phyloP scores from a whole-genome alignment of 2,329 filamentous ascomycete genomes.

The Cladosporium colombiae region DNA sequence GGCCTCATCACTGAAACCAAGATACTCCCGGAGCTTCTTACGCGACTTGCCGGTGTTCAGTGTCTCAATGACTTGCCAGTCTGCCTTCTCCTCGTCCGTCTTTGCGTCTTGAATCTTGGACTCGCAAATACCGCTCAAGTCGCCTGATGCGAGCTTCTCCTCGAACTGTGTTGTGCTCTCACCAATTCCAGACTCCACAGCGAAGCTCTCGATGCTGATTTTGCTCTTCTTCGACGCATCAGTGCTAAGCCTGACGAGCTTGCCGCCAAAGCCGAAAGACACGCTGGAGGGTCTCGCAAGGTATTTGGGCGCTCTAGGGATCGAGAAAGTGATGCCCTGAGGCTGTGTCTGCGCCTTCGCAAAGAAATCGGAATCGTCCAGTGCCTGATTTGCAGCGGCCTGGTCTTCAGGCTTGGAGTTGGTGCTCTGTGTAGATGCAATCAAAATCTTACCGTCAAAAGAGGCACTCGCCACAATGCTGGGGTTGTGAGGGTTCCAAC shows the following conservation, averaged over 20 bases:
- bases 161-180: slow-evolving; percentile 85
- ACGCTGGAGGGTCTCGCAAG: slow-evolving; percentile 80
- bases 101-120: slow-evolving; percentile 72
- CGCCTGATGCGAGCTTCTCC: slow-evolving; percentile 72
- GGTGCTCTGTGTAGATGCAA: slow-evolving; percentile 93
- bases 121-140: slow-evolving; percentile 78
- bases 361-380: slow-evolving; percentile 96
- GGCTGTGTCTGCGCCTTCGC: slow-evolving; percentile 88
- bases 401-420: slow-evolving; percentile 71
- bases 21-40: slow-evolving; percentile 80
- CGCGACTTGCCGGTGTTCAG: slow-evolving; percentile 83
- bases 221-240: slow-evolving; percentile 68
- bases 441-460: slow-evolving; percentile 92
- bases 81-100: slow-evolving; percentile 88
- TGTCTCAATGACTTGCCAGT: slow-evolving; percentile 93
- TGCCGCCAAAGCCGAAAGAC: slow-evolving; percentile 94
- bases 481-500: slow-evolving; percentile 91
- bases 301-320: slow-evolving; percentile 87
- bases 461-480: slow-evolving; percentile 91
- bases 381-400: slow-evolving; percentile 60
- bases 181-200: slow-evolving; percentile 83
- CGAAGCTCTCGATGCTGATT: slow-evolving; percentile 82
- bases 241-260: slow-evolving; percentile 75
- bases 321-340: slow-evolving; percentile 84
- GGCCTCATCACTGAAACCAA: slow-evolving; percentile 73